These are phyloP conservation scores for Trichoderma koningii DNA, from an alignment of 2,329 filamentous ascomycete genomes.

Conservation along the genomic window DNA sequence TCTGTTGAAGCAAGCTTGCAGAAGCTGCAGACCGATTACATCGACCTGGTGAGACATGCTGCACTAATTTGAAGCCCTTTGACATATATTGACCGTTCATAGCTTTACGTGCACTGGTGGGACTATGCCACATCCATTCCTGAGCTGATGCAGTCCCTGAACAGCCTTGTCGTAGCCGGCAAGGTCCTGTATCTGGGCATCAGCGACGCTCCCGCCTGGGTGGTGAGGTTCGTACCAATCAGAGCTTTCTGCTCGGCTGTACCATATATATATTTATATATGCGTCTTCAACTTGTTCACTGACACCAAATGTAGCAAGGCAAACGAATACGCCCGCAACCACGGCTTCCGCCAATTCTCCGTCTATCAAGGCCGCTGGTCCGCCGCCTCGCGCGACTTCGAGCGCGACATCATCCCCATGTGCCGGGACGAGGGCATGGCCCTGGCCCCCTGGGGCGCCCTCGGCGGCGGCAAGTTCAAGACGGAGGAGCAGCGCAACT, in stretches of 20 bases:
- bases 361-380: conserved; percentile 49
- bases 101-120: conserved; percentile 68
- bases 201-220: conserved; percentile 70
- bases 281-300: too few relatives aligned
- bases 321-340: conserved; percentile 68
- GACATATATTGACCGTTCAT: background rate
- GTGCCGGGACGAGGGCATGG: conserved; percentile 50
- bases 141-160: conserved; percentile 69
- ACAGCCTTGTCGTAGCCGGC: conserved; percentile 59
- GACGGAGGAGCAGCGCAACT: conserved; percentile 40
- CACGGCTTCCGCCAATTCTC: conserved; percentile 71
- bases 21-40: conserved; percentile 68
- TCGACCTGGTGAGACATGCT: conserved; percentile 57
- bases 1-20: conserved; percentile 59
- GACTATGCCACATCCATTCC: conserved; percentile 67
- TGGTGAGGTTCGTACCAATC: conserved; percentile 49
- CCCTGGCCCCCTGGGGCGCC: conserved; percentile 60
- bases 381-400: conserved; percentile 44
- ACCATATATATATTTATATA: background rate
- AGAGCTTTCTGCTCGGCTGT: too few relatives aligned
- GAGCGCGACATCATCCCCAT: conserved; percentile 50
- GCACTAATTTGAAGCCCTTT: too few relatives aligned
- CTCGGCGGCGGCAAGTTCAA: conserved; percentile 54
- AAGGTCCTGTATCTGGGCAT: conserved; percentile 69
- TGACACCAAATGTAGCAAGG: conserved; percentile 46